These are phyloP conservation scores for Ogataea hybrid DNA, from an alignment of 1,139 yeast species.

Conservation along the genomic window DNA sequence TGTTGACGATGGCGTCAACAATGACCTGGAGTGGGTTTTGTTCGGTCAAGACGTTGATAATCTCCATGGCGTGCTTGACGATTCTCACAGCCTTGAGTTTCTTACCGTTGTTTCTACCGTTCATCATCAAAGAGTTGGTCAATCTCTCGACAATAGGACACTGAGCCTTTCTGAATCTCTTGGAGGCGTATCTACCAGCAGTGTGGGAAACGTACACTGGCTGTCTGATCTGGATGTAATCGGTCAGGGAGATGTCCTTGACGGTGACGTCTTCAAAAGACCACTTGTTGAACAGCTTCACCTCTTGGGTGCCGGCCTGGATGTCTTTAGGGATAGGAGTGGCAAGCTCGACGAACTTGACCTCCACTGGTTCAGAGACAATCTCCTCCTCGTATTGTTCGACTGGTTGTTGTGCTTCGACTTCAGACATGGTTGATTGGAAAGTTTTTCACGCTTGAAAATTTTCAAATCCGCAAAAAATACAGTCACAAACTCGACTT, in stretches of 20 bases:
- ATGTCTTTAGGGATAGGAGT: slow-evolving; percentile 96
- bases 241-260: slow-evolving; percentile 97
- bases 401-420: slow-evolving; percentile 36
- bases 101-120: slow-evolving; percentile 99
- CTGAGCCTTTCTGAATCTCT: slow-evolving; percentile 99
- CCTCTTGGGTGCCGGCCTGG: slow-evolving; percentile 93
- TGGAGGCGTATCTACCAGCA: slow-evolving; percentile 99
- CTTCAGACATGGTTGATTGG: slow-evolving; percentile 33
- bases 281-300: slow-evolving; percentile 99
- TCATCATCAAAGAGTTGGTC: slow-evolving; percentile 99
- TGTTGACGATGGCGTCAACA: slow-evolving; percentile 99
- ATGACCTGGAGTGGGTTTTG: slow-evolving; percentile 99
- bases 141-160: slow-evolving; percentile 99
- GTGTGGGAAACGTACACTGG: slow-evolving; percentile 99
- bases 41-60: slow-evolving; percentile 96
- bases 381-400: slow-evolving; percentile 59
- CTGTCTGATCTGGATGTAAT: slow-evolving; percentile 96
- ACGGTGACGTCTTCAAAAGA: slow-evolving; percentile 96
- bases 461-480: slow-evolving; percentile 4
- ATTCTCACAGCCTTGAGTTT: slow-evolving; percentile 99
- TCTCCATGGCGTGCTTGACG: slow-evolving; percentile 98
- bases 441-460: slow-evolving; percentile 15
- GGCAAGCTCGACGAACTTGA: slow-evolving; percentile 81
- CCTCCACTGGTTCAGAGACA: slow-evolving; percentile 63
- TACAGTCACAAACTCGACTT: slow-evolving; percentile 7